These are phyloP conservation scores for Xylariaceae sp. DNA, from an alignment of 2,329 filamentous ascomycete species.

Conservation along the genomic window DNA sequence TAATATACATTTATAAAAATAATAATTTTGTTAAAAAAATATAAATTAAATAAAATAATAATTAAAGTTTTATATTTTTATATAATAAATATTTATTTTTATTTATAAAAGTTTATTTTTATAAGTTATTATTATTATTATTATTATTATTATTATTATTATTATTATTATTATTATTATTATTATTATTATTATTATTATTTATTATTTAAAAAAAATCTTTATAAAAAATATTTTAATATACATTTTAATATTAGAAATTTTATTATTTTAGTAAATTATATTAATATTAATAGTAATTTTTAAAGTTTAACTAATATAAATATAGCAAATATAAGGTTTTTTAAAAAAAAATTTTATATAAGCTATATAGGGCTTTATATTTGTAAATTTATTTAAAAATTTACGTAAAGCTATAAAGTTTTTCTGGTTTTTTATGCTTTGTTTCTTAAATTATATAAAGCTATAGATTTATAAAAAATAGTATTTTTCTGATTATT, in stretches of 20 bases:
- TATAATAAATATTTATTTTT: not conserved
- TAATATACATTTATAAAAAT: not conserved
- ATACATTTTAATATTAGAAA: too few relatives aligned
- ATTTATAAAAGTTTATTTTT: not conserved
- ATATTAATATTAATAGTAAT: too few relatives aligned
- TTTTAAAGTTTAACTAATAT: too few relatives aligned
- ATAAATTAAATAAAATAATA: not conserved
- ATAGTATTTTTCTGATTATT: too few relatives aligned
- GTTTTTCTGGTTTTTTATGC: too few relatives aligned
- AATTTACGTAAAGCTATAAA: too few relatives aligned
- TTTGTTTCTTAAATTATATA: too few relatives aligned
- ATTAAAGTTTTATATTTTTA: not conserved
- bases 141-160: not conserved
- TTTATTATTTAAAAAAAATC: not conserved
- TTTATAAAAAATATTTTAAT: not conserved
- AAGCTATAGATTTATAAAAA: too few relatives aligned
- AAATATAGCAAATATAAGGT: too few relatives aligned
- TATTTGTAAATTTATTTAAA: too few relatives aligned
- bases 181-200: not conserved
- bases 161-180: not conserved
- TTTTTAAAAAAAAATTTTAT: not conserved
- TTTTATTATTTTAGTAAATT: too few relatives aligned
- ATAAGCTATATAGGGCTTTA: not conserved
- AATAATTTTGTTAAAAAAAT: not conserved
- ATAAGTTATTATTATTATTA: not conserved